Base-by-base conservation (phyloP, 2,329 filamentous ascomycete genomes). In the Escovopsis sp. region DNA sequence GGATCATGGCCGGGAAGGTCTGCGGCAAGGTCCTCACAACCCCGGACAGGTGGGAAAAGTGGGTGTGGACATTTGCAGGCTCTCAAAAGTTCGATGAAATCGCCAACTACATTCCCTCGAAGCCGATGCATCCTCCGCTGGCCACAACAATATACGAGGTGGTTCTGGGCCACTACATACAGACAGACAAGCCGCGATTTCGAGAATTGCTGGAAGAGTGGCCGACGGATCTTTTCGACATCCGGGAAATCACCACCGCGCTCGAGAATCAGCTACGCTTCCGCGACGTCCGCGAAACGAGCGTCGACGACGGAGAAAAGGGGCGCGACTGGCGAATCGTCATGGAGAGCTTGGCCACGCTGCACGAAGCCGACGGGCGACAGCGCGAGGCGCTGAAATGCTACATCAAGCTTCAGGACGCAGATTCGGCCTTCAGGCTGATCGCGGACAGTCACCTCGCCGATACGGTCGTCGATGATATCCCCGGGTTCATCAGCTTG, bases 331-430 rank as follows among this genome's bases (percentile, higher is more conserved):
- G 89, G 89, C 76, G 77, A 20, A 83, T 93, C 45, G 72, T 98
- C n/a, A 79, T 87, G 64, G 85, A 88, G 54, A 79, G 83, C 45
- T 67, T 98, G 31, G 89, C 86, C 1, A 86, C 80, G 54, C 67
- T 98, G 13, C 85, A 89, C 55, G 76, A 95, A 43, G 83, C 84
- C 8, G 82, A 80, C 49, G 84, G 85, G 0, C 79, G 84, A 43
- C 79, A 84, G 48, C 74, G 83, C 42, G 87, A 96, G 55, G 89
- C 93, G 2, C 66, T 98, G 36, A 80, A 76, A 53, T 91, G 82
- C 59, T 94, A 93, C 56, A 93, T 98, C 55, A 79, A 76, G 47
- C 72, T 96, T 4, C 87, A 95, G 55, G 86, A 98, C 61, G 88
- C 87, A 1, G 87, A 96, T 55, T 81, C 83, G 9, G 84, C 85